Conservation (phyloP, 1,284 basidiomycete genomes). For the Ganoderma resinaceum region DNA sequence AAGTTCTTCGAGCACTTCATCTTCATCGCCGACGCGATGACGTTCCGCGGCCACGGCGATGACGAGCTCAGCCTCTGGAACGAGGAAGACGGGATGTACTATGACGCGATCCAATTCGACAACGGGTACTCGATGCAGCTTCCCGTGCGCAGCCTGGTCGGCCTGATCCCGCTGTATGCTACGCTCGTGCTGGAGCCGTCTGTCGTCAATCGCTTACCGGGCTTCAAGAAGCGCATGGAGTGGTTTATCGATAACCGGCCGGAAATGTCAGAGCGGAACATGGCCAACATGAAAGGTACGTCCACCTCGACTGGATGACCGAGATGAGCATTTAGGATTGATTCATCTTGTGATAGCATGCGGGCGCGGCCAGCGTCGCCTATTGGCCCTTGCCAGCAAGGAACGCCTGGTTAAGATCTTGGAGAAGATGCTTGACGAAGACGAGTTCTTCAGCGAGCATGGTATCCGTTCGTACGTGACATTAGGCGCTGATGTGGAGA, state of each 20-base stretch:
- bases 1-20: slow-evolving; percentile 99
- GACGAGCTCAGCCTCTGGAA: slow-evolving; percentile 91
- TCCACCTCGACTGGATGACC: not conserved
- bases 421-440: slow-evolving; percentile 96
- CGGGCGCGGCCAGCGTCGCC: slow-evolving; percentile 86
- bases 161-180: slow-evolving; percentile 94
- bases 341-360: slow-evolving; percentile 49
- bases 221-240: slow-evolving; percentile 98
- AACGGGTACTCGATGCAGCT: slow-evolving; percentile 87
- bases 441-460: slow-evolving; percentile 94
- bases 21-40: slow-evolving; percentile 98
- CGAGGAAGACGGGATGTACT: slow-evolving; percentile 97
- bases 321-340: slow-evolving; percentile 14
- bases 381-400: slow-evolving; percentile 92
- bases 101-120: slow-evolving; percentile 95
- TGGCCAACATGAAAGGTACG: slow-evolving; percentile 94
- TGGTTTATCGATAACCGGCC: slow-evolving; percentile 97
- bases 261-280: slow-evolving; percentile 87
- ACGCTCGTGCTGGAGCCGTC: slow-evolving; percentile 93
- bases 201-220: slow-evolving; percentile 90
- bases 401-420: slow-evolving; percentile 89
- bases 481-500: not conserved
- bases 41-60: slow-evolving; percentile 62
- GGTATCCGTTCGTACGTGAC: slow-evolving; percentile 86
- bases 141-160: slow-evolving; percentile 92